Evolutionary conservation across 1,139 yeast species (phyloP), one percentile per base, ranked within the genome.

Genomic region (Protomyces pachydermus): DNA sequence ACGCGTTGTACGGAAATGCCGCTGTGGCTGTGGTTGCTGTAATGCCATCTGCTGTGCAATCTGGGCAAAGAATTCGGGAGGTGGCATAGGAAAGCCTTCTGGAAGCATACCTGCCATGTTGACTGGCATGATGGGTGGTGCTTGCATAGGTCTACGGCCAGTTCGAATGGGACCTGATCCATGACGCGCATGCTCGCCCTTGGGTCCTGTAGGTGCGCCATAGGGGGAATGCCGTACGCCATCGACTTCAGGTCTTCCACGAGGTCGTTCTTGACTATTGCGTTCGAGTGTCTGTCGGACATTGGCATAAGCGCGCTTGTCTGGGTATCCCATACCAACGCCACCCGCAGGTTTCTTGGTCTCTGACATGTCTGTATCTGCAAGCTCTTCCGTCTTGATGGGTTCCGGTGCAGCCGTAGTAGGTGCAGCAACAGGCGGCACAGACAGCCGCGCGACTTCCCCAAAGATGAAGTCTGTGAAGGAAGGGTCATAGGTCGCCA

Each of bases 241-340:
- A 32, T 28, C 54, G 20, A 32, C 12, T 10, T 52, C 62, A 32
- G 62, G 56, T 32, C 62, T 23, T 25, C 42, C 52, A 50, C 62
- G 52, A 23, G 62, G 20, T 12, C 35, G 39, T 2, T 57, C 46
- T 20, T 48, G 39, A 32, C 62, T 45, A 28, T 58, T 58, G 6
- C 52, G 56, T n/a, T 58, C 56, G 50, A 58, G 46, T 23, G 62
- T 58, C 56, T 58, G 53, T 14, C 54, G 53, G 20, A 58, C 32
- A 12, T 50, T 55, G 23, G 56, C 45, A 34, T 58, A 58, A 5
- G 54, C 34, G 16, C 62, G 42, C 8, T 42, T 34, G 42, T 50
- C 53, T 16, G 62, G 62, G 32, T 58, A 58, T 12, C 62, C 62
- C 62, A 58, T 58, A 14, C 62, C 62, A 10, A 51, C 48, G 38